Evolutionary conservation across 148 eudicot species (phyloP).

Genomic region (Rhododendron henanense): DNA sequence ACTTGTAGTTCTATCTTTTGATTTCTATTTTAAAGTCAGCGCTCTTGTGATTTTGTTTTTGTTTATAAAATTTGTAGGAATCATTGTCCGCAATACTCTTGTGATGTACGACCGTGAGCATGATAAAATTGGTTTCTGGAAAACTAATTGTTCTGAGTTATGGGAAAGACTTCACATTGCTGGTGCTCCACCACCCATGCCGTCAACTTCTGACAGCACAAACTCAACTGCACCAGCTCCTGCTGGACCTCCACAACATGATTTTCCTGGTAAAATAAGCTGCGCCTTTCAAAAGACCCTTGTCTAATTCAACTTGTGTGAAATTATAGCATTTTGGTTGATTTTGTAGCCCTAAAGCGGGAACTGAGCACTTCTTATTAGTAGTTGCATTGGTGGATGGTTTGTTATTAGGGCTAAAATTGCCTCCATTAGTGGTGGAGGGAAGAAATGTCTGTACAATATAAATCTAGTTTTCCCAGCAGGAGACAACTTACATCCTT

Average conservation of each 20-base stretch:
- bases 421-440: background rate
- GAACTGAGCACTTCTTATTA: background rate
- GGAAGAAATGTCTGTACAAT: background rate
- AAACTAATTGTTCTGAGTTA: conserved; percentile 92
- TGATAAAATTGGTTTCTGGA: conserved; percentile 88
- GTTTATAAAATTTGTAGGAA: conserved; percentile 37
- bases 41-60: background rate
- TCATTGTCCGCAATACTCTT: conserved; percentile 84
- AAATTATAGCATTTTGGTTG: background rate
- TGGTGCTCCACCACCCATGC: conserved; percentile 41
- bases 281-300: background rate
- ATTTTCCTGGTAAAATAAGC: conserved; percentile 44
- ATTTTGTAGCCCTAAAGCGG: background rate
- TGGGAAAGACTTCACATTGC: conserved; percentile 62
- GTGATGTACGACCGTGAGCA: conserved; percentile 92
- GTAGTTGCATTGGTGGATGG: background rate
- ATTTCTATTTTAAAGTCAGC: background rate
- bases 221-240: conserved; percentile 19
- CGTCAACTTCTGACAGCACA: conserved; percentile 25
- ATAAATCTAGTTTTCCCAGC: background rate
- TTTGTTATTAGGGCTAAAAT: background rate
- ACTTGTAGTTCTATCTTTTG: background rate
- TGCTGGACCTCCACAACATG: conserved; percentile 19
- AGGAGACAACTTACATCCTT: background rate
- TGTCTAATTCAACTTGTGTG: background rate